These are phyloP conservation scores for Yamadazyma spencermartinsiae DNA, from an alignment of 1,139 yeast species.

Conservation along the genomic window DNA sequence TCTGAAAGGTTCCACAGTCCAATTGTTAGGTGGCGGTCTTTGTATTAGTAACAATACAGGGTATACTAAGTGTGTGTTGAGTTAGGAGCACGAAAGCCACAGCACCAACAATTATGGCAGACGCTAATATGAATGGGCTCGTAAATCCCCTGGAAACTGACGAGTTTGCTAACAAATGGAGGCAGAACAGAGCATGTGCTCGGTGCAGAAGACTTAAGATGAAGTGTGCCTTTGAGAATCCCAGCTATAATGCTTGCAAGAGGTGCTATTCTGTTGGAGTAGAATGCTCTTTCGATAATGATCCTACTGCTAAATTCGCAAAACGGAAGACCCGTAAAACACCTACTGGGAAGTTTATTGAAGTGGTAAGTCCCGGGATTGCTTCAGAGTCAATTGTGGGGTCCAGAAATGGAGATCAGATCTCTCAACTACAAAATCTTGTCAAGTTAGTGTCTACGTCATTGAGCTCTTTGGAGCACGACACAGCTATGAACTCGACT, in stretches of 20 bases:
- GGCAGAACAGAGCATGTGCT: constrained; percentile 55
- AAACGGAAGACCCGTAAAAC: constrained; percentile 20
- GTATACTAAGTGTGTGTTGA: no score
- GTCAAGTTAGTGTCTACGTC: constrained; percentile 16
- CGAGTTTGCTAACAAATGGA: constrained; percentile 38
- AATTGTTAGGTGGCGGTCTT: no score
- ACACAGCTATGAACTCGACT: constrained; percentile 14
- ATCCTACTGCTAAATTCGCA: constrained; percentile 43
- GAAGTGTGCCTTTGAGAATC: constrained; percentile 55
- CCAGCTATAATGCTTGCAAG: constrained; percentile 42
- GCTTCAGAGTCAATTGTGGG: constrained; percentile 17
- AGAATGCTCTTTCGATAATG: constrained; percentile 48
- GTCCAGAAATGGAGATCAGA: constrained; percentile 16
- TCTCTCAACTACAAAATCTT: constrained; percentile 16
- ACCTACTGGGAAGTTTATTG: constrained; percentile 11
- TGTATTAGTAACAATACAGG: no score
- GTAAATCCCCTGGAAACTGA: neutral
- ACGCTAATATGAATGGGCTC: neutral
- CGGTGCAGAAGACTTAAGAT: constrained; percentile 56
- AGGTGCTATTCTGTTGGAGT: constrained; percentile 47
- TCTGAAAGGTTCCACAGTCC: no score
- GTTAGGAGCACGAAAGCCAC: no score
- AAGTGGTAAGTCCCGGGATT: constrained; percentile 16
- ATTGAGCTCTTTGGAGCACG: constrained; percentile 17
- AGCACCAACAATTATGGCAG: neutral